These are phyloP conservation scores for Metschnikowia lachancei DNA, from an alignment of 805 yeast species.

Conservation along the genomic window DNA sequence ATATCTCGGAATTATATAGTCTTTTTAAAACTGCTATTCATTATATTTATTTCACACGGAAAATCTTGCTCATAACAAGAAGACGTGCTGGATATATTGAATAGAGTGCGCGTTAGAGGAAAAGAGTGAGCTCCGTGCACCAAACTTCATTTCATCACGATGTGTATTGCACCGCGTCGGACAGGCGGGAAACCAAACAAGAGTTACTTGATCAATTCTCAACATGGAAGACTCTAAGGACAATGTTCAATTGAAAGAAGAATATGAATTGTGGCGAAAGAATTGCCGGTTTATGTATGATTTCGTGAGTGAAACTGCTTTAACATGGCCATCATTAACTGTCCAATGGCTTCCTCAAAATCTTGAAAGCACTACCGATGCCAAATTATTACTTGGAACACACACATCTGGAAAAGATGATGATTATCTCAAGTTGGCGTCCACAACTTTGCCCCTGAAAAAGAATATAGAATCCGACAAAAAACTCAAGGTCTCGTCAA, in stretches of 20 bases:
- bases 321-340: slow-evolving; percentile 80
- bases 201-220: neutral
- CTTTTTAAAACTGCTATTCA: too few species aligned
- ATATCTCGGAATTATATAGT: too few species aligned
- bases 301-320: slow-evolving; percentile 74
- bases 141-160: neutral
- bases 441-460: slow-evolving; percentile 51
- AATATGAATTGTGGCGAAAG: slow-evolving; percentile 76
- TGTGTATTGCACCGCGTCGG: neutral
- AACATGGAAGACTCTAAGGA: slow-evolving; percentile 13
- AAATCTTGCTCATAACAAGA: too few species aligned
- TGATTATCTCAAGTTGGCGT: slow-evolving; percentile 63
- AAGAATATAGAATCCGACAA: neutral
- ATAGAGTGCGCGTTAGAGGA: neutral
- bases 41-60: too few species aligned
- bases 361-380: slow-evolving; percentile 31
- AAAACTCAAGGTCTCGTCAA: slow-evolving; percentile 42
- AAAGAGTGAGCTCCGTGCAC: neutral
- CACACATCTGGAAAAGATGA: slow-evolving; percentile 70
- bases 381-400: slow-evolving; percentile 64
- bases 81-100: too few species aligned
- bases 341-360: slow-evolving; percentile 69
- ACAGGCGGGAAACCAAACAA: neutral
- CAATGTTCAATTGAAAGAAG: slow-evolving; percentile 48
- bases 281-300: slow-evolving; percentile 82